phyloP scores from a whole-genome alignment of 2,329 filamentous ascomycete genomes.

The Peltaster fructicola region DNA sequence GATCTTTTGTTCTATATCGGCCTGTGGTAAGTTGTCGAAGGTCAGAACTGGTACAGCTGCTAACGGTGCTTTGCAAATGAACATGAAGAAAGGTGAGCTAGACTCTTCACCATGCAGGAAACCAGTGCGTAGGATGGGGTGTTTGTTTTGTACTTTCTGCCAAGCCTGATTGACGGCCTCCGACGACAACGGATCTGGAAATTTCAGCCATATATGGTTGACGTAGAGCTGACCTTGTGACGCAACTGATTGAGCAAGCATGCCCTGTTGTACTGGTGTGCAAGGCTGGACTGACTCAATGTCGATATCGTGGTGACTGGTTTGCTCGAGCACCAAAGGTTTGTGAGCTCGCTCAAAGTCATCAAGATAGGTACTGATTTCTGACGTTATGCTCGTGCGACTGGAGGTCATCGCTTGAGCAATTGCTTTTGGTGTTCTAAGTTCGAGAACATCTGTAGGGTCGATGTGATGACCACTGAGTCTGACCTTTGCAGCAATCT shows the following conservation, averaged over 20 bases:
- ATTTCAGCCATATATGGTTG: conserved; percentile 46
- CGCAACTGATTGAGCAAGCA: conserved; percentile 56
- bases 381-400: background rate
- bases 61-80: conserved; percentile 34
- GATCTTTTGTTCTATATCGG: background rate
- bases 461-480: conserved; percentile 40
- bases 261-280: conserved; percentile 61
- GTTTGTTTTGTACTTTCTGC: conserved; percentile 32
- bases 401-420: conserved; percentile 5
- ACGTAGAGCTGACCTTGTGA: conserved; percentile 55
- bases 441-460: conserved; percentile 56
- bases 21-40: background rate
- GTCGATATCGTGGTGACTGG: conserved; percentile 15
- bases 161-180: conserved; percentile 39
- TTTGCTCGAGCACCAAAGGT: conserved; percentile 15
- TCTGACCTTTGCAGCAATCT: conserved; percentile 53
- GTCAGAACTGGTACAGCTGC: conserved; percentile 1
- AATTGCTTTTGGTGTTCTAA: conserved; percentile 12
- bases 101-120: conserved; percentile 47
- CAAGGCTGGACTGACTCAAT: conserved; percentile 54
- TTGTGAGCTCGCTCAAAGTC: conserved; percentile 32
- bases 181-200: conserved; percentile 26
- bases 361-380: conserved; percentile 28
- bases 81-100: conserved; percentile 53
- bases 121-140: conserved; percentile 61